A percentile compares a stretch with the other conserved stretches of the same genome.
Conservation (phyloP, 805 yeast species). For the Schizosaccharomyces lindneri region DNA sequence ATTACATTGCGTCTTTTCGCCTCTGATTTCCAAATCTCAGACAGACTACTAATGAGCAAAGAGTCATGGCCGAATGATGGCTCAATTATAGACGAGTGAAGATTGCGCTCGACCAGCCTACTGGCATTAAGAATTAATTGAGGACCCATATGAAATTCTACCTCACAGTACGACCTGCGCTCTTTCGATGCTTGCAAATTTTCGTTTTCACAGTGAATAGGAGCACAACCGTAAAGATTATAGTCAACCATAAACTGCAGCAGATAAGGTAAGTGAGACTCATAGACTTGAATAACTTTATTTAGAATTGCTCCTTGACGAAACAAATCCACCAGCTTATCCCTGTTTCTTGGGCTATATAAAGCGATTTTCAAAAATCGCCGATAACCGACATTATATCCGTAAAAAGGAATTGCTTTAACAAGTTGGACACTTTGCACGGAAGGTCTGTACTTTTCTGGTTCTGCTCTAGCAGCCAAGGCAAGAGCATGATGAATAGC, state of each 20-base stretch:
- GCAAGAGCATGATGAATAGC: conserved; percentile 10
- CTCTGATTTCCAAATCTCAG: conserved; percentile 1
- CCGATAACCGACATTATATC: conserved; percentile 44
- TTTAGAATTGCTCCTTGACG: conserved; percentile 21
- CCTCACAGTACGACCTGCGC: not conserved
- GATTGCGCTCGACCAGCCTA: not conserved
- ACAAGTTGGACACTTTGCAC: conserved; percentile 20
- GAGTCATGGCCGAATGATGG: not conserved
- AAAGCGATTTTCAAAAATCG: conserved; percentile 44
- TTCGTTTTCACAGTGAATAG: conserved; percentile 26
- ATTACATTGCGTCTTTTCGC: not conserved
- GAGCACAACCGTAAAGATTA: conserved; percentile 63
- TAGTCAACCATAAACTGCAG: conserved; percentile 64
- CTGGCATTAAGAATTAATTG: not conserved
- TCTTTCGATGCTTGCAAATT: conserved; percentile 10
- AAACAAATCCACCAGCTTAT: conserved; percentile 28
- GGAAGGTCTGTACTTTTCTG: not conserved
- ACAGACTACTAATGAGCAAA: not conserved
- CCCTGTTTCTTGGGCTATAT: conserved; percentile 32
- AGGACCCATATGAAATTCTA: not conserved
- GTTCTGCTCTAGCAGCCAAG: conserved; percentile 6
- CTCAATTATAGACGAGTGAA: not conserved
- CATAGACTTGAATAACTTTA: conserved; percentile 28
- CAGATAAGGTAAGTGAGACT: conserved; percentile 54
- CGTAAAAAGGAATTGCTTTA: conserved; percentile 62